Evolutionary conservation across 108 stramenopile species (phyloP).

Genomic region (Hondaea fermentalgiana): DNA sequence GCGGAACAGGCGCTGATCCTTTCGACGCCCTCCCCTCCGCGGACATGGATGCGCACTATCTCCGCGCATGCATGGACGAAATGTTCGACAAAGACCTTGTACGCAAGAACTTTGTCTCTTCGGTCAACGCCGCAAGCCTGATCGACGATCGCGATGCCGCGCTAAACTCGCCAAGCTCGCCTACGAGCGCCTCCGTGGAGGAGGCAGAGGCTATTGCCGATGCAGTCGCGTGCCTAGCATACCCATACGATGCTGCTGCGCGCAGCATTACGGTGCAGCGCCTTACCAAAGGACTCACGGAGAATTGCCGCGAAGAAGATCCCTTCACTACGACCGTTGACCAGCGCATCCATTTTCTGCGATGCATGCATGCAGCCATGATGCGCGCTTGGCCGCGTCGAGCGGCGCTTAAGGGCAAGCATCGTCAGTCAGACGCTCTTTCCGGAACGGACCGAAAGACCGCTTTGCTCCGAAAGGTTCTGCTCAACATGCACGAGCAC

Average conservation of each 20-base stretch:
- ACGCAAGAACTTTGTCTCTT: neutral
- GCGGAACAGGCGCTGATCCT: neutral
- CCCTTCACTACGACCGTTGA: neutral
- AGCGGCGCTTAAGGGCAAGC: neutral
- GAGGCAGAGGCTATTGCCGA: constrained; percentile 10
- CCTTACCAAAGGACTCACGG: constrained; percentile 23
- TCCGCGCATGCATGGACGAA: constrained; percentile 15
- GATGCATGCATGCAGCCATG: constrained; percentile 36
- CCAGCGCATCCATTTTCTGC: constrained; percentile 25
- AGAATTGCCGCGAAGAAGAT: constrained; percentile 23
- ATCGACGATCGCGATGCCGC: neutral
- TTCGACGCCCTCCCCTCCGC: neutral
- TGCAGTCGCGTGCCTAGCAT: neutral
- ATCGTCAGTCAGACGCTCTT: neutral
- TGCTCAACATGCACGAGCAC: neutral
- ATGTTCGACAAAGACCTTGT: constrained; percentile 8
- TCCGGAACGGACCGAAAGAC: neutral
- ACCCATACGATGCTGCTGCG: neutral
- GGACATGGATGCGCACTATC: neutral
- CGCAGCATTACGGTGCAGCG: neutral
- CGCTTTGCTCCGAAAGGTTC: neutral
- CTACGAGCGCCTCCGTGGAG: neutral
- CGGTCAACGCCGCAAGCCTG: neutral
- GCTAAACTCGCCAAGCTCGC: neutral
- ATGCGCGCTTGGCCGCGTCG: constrained; percentile 20